Evolutionary conservation across 2,329 filamentous ascomycete genomes (phyloP).

Genomic region (Drechslerella coelobrocha): DNA sequence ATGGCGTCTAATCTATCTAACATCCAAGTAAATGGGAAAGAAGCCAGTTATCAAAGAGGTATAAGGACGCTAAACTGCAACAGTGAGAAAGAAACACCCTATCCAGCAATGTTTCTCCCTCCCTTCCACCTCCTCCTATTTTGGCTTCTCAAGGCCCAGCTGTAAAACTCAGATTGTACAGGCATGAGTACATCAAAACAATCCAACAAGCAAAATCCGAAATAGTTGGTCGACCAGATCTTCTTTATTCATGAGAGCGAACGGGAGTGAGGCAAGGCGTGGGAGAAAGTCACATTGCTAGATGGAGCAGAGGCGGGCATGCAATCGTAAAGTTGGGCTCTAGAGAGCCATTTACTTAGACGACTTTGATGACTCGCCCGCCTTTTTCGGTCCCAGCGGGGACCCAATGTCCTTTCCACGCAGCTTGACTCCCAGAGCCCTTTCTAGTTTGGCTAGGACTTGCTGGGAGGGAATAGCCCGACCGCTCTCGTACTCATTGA

Average conservation of each 20-base stretch:
- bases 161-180: neutral
- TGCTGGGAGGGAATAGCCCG: conserved; percentile 82
- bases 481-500: conserved; percentile 86
- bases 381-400: conserved; percentile 76
- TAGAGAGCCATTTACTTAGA: conserved; percentile 16
- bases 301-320: neutral
- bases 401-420: conserved; percentile 83
- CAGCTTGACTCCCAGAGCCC: conserved; percentile 85
- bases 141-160: neutral
- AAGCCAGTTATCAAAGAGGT: conserved; percentile 3
- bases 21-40: neutral
- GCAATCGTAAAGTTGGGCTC: neutral
- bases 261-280: neutral
- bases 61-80: conserved; percentile 37
- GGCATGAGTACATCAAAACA: neutral
- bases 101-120: neutral
- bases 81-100: conserved; percentile 20
- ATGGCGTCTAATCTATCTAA: conserved; percentile 1
- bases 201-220: neutral
- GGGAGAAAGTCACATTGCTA: neutral
- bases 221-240: neutral
- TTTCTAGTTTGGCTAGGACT: conserved; percentile 77
- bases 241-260: conserved; percentile 15
- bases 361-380: conserved; percentile 36
- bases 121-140: neutral